phyloP scores from a whole-genome alignment of 2,329 filamentous ascomycete species.

The Pseudocercospora eumusae region DNA sequence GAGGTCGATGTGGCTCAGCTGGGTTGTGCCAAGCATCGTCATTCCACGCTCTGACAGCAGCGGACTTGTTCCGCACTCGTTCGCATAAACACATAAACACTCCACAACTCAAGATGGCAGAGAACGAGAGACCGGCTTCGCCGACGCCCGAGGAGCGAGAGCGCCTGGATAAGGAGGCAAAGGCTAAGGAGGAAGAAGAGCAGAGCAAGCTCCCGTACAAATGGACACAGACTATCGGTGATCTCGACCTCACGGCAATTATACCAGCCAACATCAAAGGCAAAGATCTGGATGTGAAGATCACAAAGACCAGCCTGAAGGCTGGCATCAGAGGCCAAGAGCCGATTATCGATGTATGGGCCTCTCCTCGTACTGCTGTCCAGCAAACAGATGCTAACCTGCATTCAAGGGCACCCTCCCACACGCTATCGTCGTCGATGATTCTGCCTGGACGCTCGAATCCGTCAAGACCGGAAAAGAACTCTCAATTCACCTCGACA shows the following conservation, averaged over 20 bases:
- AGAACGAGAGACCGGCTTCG: slow-evolving; percentile 40
- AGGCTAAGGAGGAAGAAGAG: slow-evolving; percentile 77
- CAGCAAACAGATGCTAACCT: neutral
- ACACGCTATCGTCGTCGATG: slow-evolving; percentile 75
- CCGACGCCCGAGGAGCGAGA: slow-evolving; percentile 58
- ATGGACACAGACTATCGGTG: slow-evolving; percentile 90
- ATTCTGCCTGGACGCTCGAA: slow-evolving; percentile 91
- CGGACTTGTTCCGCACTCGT: neutral
- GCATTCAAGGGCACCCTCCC: slow-evolving; percentile 74
- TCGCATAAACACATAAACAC: slow-evolving; percentile 9
- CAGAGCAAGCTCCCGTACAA: slow-evolving; percentile 93
- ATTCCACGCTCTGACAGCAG: neutral
- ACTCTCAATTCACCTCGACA: slow-evolving; percentile 88
- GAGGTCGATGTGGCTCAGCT: neutral
- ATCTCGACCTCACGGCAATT: slow-evolving; percentile 76
- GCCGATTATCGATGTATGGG: slow-evolving; percentile 71
- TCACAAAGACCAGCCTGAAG: slow-evolving; percentile 75
- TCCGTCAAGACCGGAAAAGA: slow-evolving; percentile 67
- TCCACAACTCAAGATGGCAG: slow-evolving; percentile 27
- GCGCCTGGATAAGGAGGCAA: slow-evolving; percentile 58
- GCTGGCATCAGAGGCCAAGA: slow-evolving; percentile 87
- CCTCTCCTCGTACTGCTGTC: neutral
- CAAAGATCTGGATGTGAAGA: slow-evolving; percentile 76
- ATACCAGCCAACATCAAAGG: slow-evolving; percentile 83
- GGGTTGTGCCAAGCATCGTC: neutral